Base-by-base conservation (phyloP, 768 basidiomycete genomes). In the Xerocomellus intermedius region DNA sequence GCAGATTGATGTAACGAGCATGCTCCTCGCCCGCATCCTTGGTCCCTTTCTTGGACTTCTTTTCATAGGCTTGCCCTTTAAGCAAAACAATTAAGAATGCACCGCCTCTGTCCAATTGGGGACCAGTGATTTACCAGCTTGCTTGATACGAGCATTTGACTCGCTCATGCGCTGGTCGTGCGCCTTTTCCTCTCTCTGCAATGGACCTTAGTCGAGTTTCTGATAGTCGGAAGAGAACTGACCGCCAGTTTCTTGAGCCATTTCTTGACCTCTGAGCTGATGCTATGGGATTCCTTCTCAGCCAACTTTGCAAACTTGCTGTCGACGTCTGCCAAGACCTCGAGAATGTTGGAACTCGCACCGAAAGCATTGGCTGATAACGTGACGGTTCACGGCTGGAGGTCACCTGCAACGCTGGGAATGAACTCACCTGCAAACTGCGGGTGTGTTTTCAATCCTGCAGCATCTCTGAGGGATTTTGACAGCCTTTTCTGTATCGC, bases 211-310 rank as follows among this genome's bases (percentile, higher is more conserved):
- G 55, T 37, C 36, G 30, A 48, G 39, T 5, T 54, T 2, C n/a
- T 24, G 22, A 43, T 4, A 42, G 36, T 42, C 0, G 22, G n/a
- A 19, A 38, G 55, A 41, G 52, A 48, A 30, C 87, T 61, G 63
- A 91, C 89, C 46, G 84, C 79, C 35, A 91, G 78, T 69, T 85
- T 90, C 81, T 88, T 91, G 77, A 91, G 85, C 89, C 89, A 91
- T 64, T 88, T 92, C 76, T 84, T 87, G 39, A 90, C 83, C 58
- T 91, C 89, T 30, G 74, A 69, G 58, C 82, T 83, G 47, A 90
- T 73, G 21, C 53, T 64, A 57, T 85, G 83, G 55, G 83, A 89
- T 59, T 92, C 89, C 71, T 83, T 90, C 61, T 89, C 86, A 13
- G 80, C 80, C 56, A 87, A 66, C 73, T 87, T 91, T 39, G 82